Evolutionary conservation across 345 rosid species (phyloP).

Genomic region (Clausena lansium): DNA sequence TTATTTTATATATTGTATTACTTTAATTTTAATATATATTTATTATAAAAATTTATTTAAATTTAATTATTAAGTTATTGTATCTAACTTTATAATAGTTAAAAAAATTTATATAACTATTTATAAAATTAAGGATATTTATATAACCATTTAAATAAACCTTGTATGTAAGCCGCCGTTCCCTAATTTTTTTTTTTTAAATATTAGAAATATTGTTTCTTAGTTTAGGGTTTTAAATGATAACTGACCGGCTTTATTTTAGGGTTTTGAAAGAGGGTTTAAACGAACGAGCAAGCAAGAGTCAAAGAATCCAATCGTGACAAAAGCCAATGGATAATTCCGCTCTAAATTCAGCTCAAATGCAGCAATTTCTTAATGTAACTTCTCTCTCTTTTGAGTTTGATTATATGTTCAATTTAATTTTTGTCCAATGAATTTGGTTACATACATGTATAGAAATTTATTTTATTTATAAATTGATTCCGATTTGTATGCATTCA

Average conservation of each 20-base stretch:
- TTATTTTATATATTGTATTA: too few species aligned
- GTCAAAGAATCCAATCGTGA: neutral
- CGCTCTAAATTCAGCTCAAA: constrained; percentile 38
- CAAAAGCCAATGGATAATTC: constrained; percentile 37
- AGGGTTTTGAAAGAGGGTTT: constrained; percentile 24
- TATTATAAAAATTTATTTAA: too few species aligned
- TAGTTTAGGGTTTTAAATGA: too few species aligned
- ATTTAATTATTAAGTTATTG: too few species aligned
- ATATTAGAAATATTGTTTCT: too few species aligned
- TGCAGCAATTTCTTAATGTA: constrained; percentile 61
- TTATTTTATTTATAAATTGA: neutral
- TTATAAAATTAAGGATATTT: too few species aligned
- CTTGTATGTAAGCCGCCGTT: too few species aligned
- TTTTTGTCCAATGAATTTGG: neutral
- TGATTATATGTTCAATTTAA: neutral
- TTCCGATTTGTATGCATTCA: neutral
- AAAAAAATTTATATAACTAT: too few species aligned
- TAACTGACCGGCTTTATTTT: neutral
- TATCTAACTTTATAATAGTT: too few species aligned
- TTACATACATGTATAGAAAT: neutral
- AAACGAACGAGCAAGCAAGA: neutral
- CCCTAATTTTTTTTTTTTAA: too few species aligned
- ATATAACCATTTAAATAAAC: too few species aligned
- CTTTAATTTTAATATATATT: too few species aligned
- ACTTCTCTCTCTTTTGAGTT: constrained; percentile 11